A percentile compares a stretch with the other conserved stretches of the same genome.
phyloP scores from a whole-genome alignment of 148 eudicot genomes.

The Polygonum maritimum region DNA sequence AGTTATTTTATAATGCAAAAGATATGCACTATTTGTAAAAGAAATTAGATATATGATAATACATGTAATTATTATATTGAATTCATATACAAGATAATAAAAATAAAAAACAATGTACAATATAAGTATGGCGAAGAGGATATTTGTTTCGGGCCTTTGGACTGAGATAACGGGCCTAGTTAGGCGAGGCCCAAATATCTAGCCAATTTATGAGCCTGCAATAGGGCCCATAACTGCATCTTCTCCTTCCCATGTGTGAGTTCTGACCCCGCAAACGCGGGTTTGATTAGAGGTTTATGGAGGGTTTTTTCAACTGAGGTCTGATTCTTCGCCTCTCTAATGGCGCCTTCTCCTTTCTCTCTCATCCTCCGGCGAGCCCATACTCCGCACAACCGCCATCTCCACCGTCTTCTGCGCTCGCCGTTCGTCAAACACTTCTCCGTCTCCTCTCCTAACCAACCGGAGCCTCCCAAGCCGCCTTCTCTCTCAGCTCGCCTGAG shows the following conservation, averaged over 20 bases:
- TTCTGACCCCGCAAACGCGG: background rate
- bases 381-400: slow-evolving; percentile 9
- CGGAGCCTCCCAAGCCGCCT: slow-evolving; percentile 35
- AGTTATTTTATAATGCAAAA: too few species aligned
- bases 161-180: too few species aligned
- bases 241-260: background rate
- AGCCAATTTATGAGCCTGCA: background rate
- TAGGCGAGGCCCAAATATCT: background rate
- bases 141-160: too few species aligned
- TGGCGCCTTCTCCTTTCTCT: slow-evolving; percentile 16
- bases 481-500: slow-evolving; percentile 78
- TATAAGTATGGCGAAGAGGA: too few species aligned
- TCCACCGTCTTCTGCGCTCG: slow-evolving; percentile 15
- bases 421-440: slow-evolving; percentile 17
- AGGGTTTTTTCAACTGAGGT: slow-evolving; percentile 3
- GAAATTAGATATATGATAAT: too few species aligned
- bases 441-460: slow-evolving; percentile 14
- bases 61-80: too few species aligned
- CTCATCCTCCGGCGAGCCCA: slow-evolving; percentile 5
- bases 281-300: slow-evolving; percentile 9
- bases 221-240: background rate
- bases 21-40: too few species aligned
- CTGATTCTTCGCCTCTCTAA: background rate
- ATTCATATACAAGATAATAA: too few species aligned
- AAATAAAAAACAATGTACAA: too few species aligned